Conservation (phyloP, 306 rosid genomes). For the Cicer judaicum region DNA sequence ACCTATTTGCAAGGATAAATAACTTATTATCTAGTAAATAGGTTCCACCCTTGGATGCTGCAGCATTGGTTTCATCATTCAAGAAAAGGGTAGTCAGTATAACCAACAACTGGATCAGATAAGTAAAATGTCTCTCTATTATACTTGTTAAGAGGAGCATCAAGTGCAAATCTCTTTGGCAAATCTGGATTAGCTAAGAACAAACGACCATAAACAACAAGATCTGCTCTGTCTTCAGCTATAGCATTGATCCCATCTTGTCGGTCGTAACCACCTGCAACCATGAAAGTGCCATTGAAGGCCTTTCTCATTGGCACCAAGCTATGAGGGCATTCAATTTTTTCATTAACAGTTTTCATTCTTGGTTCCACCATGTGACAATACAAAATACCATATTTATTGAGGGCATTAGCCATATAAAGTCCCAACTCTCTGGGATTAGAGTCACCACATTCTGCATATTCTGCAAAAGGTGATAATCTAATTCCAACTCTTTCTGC, state of each 20-base stretch:
- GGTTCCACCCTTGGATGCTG: background rate
- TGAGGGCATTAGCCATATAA: conserved; percentile 55
- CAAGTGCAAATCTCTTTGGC: conserved; percentile 64
- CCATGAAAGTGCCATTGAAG: conserved; percentile 62
- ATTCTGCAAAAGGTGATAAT: conserved; percentile 64
- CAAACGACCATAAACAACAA: conserved; percentile 48
- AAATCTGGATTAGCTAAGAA: conserved; percentile 78
- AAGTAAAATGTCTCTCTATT: conserved; percentile 53
- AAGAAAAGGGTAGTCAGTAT: conserved; percentile 73
- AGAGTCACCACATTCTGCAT: conserved; percentile 57
- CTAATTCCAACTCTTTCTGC: conserved; percentile 69
- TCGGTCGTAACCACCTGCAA: conserved; percentile 59
- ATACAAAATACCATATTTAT: conserved; percentile 55
- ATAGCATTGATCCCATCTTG: conserved; percentile 60
- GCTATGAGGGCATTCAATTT: conserved; percentile 39
- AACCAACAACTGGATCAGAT: conserved; percentile 62
- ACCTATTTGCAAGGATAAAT: background rate
- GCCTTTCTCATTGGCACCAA: conserved; percentile 67
- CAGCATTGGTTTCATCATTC: conserved; percentile 37
- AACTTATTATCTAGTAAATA: background rate
- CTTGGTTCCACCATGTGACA: conserved; percentile 82
- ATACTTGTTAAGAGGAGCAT: conserved; percentile 71
- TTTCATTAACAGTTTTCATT: conserved; percentile 41
- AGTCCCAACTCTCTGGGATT: conserved; percentile 59
- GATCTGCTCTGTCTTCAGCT: conserved; percentile 56